A percentile compares a stretch with the other conserved stretches of the same genome.
phyloP scores from a whole-genome alignment of 2,329 filamentous ascomycete genomes.

The Teratosphaeria viscida region DNA sequence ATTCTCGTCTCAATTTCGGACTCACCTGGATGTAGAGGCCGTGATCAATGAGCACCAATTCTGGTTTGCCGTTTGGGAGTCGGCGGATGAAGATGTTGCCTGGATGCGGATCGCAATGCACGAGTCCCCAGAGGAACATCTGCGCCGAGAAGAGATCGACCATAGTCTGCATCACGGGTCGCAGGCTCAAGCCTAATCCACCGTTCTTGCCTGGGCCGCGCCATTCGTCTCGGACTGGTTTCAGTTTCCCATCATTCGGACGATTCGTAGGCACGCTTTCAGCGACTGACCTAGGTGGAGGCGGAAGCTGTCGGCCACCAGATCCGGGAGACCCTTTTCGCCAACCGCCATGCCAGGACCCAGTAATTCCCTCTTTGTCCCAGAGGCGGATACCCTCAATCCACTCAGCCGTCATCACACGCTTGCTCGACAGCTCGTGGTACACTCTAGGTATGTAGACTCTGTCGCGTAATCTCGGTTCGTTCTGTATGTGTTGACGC shows the following conservation, averaged over 20 bases:
- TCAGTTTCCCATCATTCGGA: slow-evolving; percentile 51
- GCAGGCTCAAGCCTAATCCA: slow-evolving; percentile 71
- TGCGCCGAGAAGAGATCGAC: slow-evolving; percentile 93
- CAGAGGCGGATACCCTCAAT: slow-evolving; percentile 88
- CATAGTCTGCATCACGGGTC: slow-evolving; percentile 93
- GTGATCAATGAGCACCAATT: slow-evolving; percentile 94
- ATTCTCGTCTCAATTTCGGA: slow-evolving; percentile 72
- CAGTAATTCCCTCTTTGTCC: slow-evolving; percentile 75
- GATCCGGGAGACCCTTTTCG: slow-evolving; percentile 69
- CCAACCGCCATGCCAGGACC: slow-evolving; percentile 67
- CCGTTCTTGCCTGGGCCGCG: slow-evolving; percentile 60
- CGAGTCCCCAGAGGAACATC: slow-evolving; percentile 92
- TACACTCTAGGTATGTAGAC: slow-evolving; percentile 87
- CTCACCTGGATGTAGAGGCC: slow-evolving; percentile 91
- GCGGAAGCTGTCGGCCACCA: slow-evolving; percentile 52
- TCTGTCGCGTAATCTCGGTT: slow-evolving; percentile 63
- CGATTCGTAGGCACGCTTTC: slow-evolving; percentile 31
- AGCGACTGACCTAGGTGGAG: slow-evolving; percentile 27
- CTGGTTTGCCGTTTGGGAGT: slow-evolving; percentile 66
- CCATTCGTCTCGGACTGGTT: slow-evolving; percentile 74
- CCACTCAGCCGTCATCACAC: slow-evolving; percentile 93
- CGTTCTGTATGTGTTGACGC: slow-evolving; percentile 62
- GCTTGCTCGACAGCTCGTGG: slow-evolving; percentile 66
- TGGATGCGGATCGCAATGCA: slow-evolving; percentile 95
- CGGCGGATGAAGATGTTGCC: slow-evolving; percentile 95